Evolutionary conservation across 371 early-diverging fungal species (phyloP).

Genomic region (Funneliformis caledonium): DNA sequence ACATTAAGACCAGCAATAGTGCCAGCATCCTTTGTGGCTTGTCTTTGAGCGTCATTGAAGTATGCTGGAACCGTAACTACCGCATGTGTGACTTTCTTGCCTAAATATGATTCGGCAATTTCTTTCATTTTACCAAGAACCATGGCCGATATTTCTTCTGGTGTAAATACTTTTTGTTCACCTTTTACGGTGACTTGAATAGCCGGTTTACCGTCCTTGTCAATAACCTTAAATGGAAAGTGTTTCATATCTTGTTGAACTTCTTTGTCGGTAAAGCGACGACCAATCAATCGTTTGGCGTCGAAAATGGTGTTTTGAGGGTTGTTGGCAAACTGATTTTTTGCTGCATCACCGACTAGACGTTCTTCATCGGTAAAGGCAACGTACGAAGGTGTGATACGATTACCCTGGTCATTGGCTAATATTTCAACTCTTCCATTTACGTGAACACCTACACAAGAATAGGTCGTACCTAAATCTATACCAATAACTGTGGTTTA

Average conservation of each 20-base stretch:
- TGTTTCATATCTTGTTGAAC: slow-evolving; percentile 89
- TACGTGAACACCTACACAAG: slow-evolving; percentile 39
- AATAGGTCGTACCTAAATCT: slow-evolving; percentile 39
- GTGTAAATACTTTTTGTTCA: slow-evolving; percentile 89
- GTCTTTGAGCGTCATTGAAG: slow-evolving; percentile 86
- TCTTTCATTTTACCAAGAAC: slow-evolving; percentile 97
- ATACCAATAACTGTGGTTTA: slow-evolving; percentile 35
- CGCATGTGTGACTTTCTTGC: slow-evolving; percentile 87
- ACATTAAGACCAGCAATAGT: slow-evolving; percentile 79
- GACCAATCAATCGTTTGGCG: slow-evolving; percentile 95
- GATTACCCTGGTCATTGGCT: slow-evolving; percentile 94
- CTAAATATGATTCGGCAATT: slow-evolving; percentile 95
- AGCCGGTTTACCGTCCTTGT: slow-evolving; percentile 79
- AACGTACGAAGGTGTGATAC: slow-evolving; percentile 98
- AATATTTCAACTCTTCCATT: slow-evolving; percentile 69
- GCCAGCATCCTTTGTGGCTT: slow-evolving; percentile 85
- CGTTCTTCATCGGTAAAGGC: slow-evolving; percentile 91
- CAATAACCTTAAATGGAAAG: slow-evolving; percentile 89
- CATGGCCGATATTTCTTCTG: slow-evolving; percentile 94
- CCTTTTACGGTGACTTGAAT: slow-evolving; percentile 88
- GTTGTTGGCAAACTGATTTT: slow-evolving; percentile 71
- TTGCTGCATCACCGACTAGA: slow-evolving; percentile 95
- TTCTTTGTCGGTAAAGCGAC: slow-evolving; percentile 81
- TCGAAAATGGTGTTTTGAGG: slow-evolving; percentile 92
- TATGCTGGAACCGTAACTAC: slow-evolving; percentile 98